Base-by-base conservation (phyloP, 495 filamentous ascomycete genomes). In the Podospora comata region DNA sequence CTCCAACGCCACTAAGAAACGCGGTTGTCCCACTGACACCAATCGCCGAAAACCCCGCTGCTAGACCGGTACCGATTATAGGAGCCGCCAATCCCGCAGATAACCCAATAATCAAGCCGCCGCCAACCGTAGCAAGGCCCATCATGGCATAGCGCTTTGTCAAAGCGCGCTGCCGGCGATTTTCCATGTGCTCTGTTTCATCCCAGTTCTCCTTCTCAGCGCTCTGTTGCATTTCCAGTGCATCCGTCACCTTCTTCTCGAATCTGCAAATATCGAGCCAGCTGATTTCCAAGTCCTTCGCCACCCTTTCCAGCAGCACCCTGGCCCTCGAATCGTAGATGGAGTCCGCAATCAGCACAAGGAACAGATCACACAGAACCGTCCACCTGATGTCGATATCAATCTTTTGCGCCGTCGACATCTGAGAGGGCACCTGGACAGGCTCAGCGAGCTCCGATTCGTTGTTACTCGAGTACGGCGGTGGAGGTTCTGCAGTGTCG, bases 341-440 rank as follows among this genome's bases (percentile, higher is more conserved):
- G 2, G 92, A 94, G 76, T 98, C 94, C n/a, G 95, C 90, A 71
- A 98, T 94, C 26, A 99, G 85, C 5, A 96, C 88, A 19, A 99
- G 86, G 77, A 99, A 99, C 16, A 99, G 82, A 76, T 99, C 95
- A 76, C 95, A 99, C 5, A 99, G 89, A 9, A 97, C 90, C 0
- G 95, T 99, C 95, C 95, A 99, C 48, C 95, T 89, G 65, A 99
- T 83, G 76, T 99, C 95, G 62, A 99, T 96, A 72, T 98, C 93
- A 65, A 99, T 91, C 67, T 91, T 94, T 44, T 89, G 85, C 9
- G 90, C 91, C 1, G 84, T 87, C 0, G 91, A 90, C 69, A 99
- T 84, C 74, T 97, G 87, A 13, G 91, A 91, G 3, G 92, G 92
- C 5, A 86, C 92, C 68, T 87, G 87, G 16, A 97, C 92, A 20